Base-by-base conservation (phyloP, 1,139 yeast species). In the Taphrina communis region DNA sequence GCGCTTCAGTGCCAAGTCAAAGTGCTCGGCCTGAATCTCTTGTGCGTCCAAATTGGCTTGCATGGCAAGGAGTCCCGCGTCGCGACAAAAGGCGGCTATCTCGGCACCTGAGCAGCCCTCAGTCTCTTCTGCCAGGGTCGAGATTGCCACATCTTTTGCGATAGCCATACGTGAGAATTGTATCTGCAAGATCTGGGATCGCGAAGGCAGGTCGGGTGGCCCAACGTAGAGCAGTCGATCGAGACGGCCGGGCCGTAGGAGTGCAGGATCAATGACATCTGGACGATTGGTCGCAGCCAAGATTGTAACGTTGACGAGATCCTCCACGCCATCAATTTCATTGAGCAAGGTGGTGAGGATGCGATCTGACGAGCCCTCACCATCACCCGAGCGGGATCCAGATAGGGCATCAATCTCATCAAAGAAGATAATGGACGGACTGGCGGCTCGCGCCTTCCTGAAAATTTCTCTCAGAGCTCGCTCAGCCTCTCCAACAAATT, bases 241-340 rank as follows among this genome's bases (percentile, higher is more conserved):
- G 80, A 94, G 87, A 83, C 99, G 89, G 74, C 99, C 99, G 2
- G 99, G 99, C 82, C 99, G 89, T 76, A 94, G 84, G 75, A 94
- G 83, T 5, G 99, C 99, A n/a, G 99, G 98, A 80, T 94, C 99
- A 75, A 94, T 85, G 1, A 98, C 94, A 78, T 94, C 97, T 46
- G 97, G 97, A 82, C 99, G 85, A 80, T 95, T 94, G 31, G 99
- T 94, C 61, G 99, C 99, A 81, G 94, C 94, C 98, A 94, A 93
- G 69, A 94, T 98, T 82, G 94, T 94, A 79, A 94, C 94, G 79
- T 94, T 94, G 76, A 98, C 98, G 80, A 98, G 88, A 71, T 99
- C 96, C 76, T 94, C 99, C 78, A 94, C 94, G 70, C 99, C 99
- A 80, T 94, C 99, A 76, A 94, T 83, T 79, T 94, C 99, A 56